Base-by-base conservation (phyloP, 441 rosid species). In the Corymbia calophylla region DNA sequence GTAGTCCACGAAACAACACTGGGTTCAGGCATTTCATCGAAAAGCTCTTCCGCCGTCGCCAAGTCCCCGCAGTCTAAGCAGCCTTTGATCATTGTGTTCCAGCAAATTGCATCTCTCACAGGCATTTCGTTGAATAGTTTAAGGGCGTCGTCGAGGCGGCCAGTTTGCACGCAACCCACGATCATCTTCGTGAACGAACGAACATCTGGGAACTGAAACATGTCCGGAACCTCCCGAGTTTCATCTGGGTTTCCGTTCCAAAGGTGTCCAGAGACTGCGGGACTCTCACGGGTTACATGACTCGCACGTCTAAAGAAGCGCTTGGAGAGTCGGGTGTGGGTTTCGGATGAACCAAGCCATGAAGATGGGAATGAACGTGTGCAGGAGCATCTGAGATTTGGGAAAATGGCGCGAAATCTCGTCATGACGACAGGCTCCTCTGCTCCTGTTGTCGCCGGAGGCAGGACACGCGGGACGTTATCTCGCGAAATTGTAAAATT, bases 81-180 rank as follows among this genome's bases (percentile, higher is more conserved):
- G 25, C 80, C 47, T 68, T 68, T 5, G 47, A 68, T 18, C 80
- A 32, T 68, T 1, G 4, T 68, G 80, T 19, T 32, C 80, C 25
- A 32, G 3, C 80, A 32, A 32, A 56, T 23, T 23, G 62, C 62
- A 2, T 56, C 62, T 56, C 62, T 23, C 1, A 56, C 62, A 1
- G 62, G 29, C 29, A 56, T 56, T 23, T 56, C 62, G 6, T 1
- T 0, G 62, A 23, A 56, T 27, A 56, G 29, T 9, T 23, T 23
- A 2, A 0, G 1, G 62, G 13, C 62, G 13, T 9, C 62, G 0
- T 1, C 62, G 9, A 56, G 62, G 62, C 62, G 0, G 62, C 62
- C 62, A 56, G 12, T 1, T 56, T 56, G 62, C 0, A 9, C 3
- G 62, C 29, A 4, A 56, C 62, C 62, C 62, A 21, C 6, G 6